Percentiles rank a stretch among this genome's conserved stretches.
phyloP scores from a whole-genome alignment of 2,329 filamentous ascomycete genomes.

The Pseudogymnoascus sp. region DNA sequence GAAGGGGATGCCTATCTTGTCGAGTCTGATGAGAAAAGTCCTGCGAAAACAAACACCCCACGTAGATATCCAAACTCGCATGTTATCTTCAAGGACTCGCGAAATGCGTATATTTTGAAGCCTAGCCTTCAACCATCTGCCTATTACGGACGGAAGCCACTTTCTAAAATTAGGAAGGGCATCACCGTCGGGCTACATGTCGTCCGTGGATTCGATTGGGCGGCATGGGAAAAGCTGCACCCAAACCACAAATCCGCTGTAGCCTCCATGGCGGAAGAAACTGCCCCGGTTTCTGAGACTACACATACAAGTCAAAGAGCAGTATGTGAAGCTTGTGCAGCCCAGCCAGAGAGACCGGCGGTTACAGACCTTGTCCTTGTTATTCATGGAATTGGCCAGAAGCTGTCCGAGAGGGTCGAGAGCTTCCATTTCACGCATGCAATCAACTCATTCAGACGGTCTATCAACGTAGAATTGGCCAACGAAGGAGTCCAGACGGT shows the following conservation, averaged over 20 bases:
- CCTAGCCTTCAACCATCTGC: conserved; percentile 76
- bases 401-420: conserved; percentile 87
- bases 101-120: conserved; percentile 75
- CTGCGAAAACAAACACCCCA: conserved; percentile 10
- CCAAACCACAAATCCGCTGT: conserved; percentile 24
- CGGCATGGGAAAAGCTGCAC: conserved; percentile 67
- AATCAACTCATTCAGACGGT: conserved; percentile 80
- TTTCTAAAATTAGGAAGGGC: conserved; percentile 73
- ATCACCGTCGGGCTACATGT: conserved; percentile 76
- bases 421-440: conserved; percentile 97
- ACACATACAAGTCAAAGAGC: conserved; percentile 14
- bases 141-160: conserved; percentile 73
- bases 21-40: conserved; percentile 13
- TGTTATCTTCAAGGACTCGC: conserved; percentile 75
- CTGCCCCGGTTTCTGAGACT: conserved; percentile 16
- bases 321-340: conserved; percentile 50
- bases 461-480: conserved; percentile 76
- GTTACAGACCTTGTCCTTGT: conserved; percentile 86
- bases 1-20: conserved; percentile 38
- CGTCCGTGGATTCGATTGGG: conserved; percentile 79
- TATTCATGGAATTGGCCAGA: conserved; percentile 93
- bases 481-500: conserved; percentile 66
- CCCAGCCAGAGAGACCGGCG: conserved; percentile 54
- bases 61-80: conserved; percentile 65
- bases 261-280: conserved; percentile 26